Evolutionary conservation across 2,329 filamentous ascomycete species (phyloP).

Genomic region (Endoconidiophora polonica): DNA sequence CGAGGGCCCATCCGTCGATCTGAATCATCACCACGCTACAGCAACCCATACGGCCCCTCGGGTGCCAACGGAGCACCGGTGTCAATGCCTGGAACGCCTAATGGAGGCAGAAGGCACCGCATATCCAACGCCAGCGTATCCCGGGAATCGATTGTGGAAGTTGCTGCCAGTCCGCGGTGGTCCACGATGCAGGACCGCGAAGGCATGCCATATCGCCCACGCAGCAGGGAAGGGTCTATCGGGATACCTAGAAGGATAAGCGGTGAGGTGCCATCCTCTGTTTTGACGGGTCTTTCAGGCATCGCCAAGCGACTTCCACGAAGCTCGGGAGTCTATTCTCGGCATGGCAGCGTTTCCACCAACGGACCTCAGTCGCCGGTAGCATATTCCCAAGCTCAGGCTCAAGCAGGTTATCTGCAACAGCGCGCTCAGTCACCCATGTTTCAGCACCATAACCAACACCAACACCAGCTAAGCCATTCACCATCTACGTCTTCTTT

Average conservation of each 20-base stretch:
- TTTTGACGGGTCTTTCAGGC: constrained; percentile 5
- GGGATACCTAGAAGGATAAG: constrained; percentile 28
- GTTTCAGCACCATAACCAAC: constrained; percentile 17
- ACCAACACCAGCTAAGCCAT: constrained; percentile 21
- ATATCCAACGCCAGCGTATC: constrained; percentile 19
- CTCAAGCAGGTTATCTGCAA: constrained; percentile 16
- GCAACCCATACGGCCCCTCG: constrained; percentile 35
- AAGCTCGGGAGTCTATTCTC: constrained; percentile 4
- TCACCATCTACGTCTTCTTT: constrained; percentile 25
- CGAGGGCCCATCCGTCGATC: constrained; percentile 12
- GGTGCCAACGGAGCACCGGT: neutral
- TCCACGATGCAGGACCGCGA: constrained; percentile 26
- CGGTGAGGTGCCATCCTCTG: constrained; percentile 19
- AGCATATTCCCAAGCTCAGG: neutral
- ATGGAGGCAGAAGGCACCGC: constrained; percentile 27
- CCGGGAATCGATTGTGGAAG: constrained; percentile 17
- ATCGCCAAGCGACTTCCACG: constrained; percentile 9
- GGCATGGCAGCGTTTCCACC: constrained; percentile 6
- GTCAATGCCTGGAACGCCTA: constrained; percentile 19
- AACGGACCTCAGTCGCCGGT: constrained; percentile 2
- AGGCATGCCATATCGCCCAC: constrained; percentile 24
- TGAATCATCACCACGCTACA: constrained; percentile 24
- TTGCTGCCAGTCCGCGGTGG: constrained; percentile 25
- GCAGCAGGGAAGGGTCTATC: constrained; percentile 26
- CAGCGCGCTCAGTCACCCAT: constrained; percentile 26